Conservation (phyloP, 352 stramenopile species). For the Pythium pyrilobum region DNA sequence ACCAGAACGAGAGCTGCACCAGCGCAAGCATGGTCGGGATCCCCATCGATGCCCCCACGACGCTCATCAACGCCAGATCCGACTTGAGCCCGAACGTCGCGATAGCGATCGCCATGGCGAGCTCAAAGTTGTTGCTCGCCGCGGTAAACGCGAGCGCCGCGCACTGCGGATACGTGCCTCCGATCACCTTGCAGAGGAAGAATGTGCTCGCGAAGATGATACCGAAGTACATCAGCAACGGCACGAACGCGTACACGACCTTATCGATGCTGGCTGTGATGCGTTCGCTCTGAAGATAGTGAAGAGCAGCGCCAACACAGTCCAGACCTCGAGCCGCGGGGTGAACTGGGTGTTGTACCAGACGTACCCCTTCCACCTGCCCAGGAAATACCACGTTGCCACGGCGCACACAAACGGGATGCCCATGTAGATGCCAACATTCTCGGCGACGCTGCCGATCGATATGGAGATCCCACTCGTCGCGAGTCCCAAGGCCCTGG, state of each 20-base stretch:
- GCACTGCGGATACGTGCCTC: slow-evolving; percentile 37
- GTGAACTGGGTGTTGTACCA: slow-evolving; percentile 55
- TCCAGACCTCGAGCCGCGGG: slow-evolving; percentile 34
- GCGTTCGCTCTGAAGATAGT: slow-evolving; percentile 58
- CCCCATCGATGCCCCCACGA: slow-evolving; percentile 65
- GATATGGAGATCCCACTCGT: slow-evolving; percentile 40
- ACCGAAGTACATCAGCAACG: slow-evolving; percentile 59
- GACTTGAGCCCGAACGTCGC: slow-evolving; percentile 66
- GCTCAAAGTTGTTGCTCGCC: slow-evolving; percentile 81
- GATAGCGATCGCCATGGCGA: slow-evolving; percentile 63
- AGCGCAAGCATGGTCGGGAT: slow-evolving; percentile 69
- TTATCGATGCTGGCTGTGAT: slow-evolving; percentile 44
- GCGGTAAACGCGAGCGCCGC: slow-evolving; percentile 60
- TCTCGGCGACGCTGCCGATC: slow-evolving; percentile 34
- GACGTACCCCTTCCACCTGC: slow-evolving; percentile 25
- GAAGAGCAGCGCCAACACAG: slow-evolving; percentile 51
- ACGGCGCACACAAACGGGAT: slow-evolving; percentile 54
- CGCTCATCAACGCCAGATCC: slow-evolving; percentile 59
- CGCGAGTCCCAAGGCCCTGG: slow-evolving; percentile 29
- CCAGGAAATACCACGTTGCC: slow-evolving; percentile 27
- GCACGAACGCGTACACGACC: slow-evolving; percentile 48
- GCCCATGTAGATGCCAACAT: slow-evolving; percentile 67
- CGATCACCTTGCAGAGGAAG: slow-evolving; percentile 27
- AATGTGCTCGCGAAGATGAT: slow-evolving; percentile 49
- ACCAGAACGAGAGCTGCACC: slow-evolving; percentile 41